Base-by-base conservation (phyloP, 176 grass and related monocot genomes). In the Alopecurus myosuroides region DNA sequence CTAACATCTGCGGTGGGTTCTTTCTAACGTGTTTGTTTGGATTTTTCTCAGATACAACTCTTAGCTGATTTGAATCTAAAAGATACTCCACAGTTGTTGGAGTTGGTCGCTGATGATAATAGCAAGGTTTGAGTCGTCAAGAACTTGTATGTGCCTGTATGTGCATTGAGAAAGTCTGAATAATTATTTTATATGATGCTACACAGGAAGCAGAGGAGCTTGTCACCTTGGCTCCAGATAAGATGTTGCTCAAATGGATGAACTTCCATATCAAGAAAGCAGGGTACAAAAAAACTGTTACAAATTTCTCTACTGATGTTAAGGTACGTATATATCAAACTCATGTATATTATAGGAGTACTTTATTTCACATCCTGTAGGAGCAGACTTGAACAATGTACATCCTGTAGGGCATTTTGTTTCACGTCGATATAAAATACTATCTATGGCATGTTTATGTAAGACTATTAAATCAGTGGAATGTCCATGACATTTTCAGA, bases 211-310 rank as follows among this genome's bases (percentile, higher is more conserved):
- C 75, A 77, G 96, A 98, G 73, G 96, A 98, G 88, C 79, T 98
- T 55, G 23, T 98, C 82, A 91, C 89, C 18, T 87, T 98, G 78
- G 91, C 85, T 30, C 96, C 96, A 74, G 96, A 98, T 66, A 98
- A 98, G 75, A 90, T 98, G 91, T 85, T 98, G 84, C 93, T 98
- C 37, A 98, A 98, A 93, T 98, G 96, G 96, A 98, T 98, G 96
- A 98, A 98, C 85, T 94, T 95, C 80, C 96, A 95, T 94, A 89
- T 98, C 72, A 95, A 94, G 87, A 98, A 98, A 93, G 91, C 89
- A 81, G 96, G 96, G 44, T 98, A 98, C 74, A 87, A 94, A 76
- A 98, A 98, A 94, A 95, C 93, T 75, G 93, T 98, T 30, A 90
- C 87, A 65, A 98, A 98, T 85, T 98, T 98, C 88, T 98, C 96